Conservation (phyloP, 2,329 filamentous ascomycete genomes). For the Biscogniauxia sp. region DNA sequence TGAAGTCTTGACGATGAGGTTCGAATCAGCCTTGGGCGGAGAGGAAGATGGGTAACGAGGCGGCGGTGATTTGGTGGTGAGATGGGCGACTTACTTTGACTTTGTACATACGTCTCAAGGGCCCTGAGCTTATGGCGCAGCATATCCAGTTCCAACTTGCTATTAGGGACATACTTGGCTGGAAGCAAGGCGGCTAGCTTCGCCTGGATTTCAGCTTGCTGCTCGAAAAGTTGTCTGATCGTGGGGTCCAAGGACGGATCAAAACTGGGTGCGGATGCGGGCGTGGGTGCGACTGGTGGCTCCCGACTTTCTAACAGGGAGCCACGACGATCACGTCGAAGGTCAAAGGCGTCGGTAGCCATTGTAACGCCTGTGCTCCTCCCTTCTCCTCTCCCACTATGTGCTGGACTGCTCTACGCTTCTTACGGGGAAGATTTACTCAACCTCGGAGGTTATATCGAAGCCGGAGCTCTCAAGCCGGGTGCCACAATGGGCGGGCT, state of each 20-base stretch:
- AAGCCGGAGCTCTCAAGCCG: constrained; percentile 9
- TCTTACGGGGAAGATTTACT: constrained; percentile 5
- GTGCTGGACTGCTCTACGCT: constrained; percentile 7
- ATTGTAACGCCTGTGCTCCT: constrained; percentile 19
- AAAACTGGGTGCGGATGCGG: constrained; percentile 30
- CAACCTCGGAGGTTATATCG: not conserved
- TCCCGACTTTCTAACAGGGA: constrained; percentile 30
- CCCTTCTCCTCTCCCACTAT: constrained; percentile 12
- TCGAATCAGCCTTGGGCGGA: constrained; percentile 7
- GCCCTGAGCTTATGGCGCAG: constrained; percentile 53
- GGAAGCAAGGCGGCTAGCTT: constrained; percentile 48
- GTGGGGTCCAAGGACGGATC: constrained; percentile 42
- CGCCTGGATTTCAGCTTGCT: constrained; percentile 53
- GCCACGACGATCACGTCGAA: constrained; percentile 34
- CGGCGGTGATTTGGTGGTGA: constrained; percentile 7
- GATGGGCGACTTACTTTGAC: constrained; percentile 44
- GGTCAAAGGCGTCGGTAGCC: constrained; percentile 31
- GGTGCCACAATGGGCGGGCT: constrained; percentile 20
- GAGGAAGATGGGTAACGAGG: constrained; percentile 20
- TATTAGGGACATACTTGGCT: constrained; percentile 46
- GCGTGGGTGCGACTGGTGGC: constrained; percentile 27
- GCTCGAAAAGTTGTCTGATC: constrained; percentile 47
- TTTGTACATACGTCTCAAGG: constrained; percentile 47
- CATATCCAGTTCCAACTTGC: constrained; percentile 51
- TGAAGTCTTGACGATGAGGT: constrained; percentile 35